A percentile compares a stretch with the other conserved stretches of the same genome.
Evolutionary conservation across 2,329 filamentous ascomycete species (phyloP).

Genomic region (Aspergillus tamarii): DNA sequence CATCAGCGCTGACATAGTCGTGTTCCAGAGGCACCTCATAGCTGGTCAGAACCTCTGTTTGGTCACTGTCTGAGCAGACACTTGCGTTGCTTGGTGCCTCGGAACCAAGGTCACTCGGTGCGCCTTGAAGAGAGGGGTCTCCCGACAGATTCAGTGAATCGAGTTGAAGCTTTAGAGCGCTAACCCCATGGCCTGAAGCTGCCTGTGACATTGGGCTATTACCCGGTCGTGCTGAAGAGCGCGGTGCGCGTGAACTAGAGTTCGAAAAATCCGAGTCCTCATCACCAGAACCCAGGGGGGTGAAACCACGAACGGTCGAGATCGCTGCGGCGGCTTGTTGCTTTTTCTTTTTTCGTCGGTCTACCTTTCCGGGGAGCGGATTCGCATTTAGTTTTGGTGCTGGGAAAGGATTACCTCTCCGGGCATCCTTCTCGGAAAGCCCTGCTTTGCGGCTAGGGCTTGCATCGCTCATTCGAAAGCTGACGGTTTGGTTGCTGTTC

Average conservation of each 20-base stretch:
- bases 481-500: constrained; percentile 26
- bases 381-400: constrained; percentile 32
- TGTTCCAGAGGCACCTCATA: constrained; percentile 85
- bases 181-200: constrained; percentile 69
- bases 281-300: constrained; percentile 47
- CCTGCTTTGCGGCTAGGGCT: constrained; percentile 28
- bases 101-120: constrained; percentile 51
- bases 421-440: constrained; percentile 16
- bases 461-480: constrained; percentile 33
- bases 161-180: constrained; percentile 78
- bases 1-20: constrained; percentile 76
- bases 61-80: constrained; percentile 63
- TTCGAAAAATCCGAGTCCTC: constrained; percentile 51
- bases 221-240: constrained; percentile 28
- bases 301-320: constrained; percentile 50
- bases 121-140: constrained; percentile 60
- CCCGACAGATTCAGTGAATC: constrained; percentile 74
- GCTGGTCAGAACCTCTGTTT: constrained; percentile 72
- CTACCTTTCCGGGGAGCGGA: constrained; percentile 30
- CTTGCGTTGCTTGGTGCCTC: constrained; percentile 60
- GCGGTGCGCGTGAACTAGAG: constrained; percentile 37
- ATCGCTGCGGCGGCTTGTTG: constrained; percentile 42
- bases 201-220: constrained; percentile 56
- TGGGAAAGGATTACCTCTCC: constrained; percentile 32
- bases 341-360: constrained; percentile 45